These are phyloP conservation scores for Aspergillus pseudonomiae DNA, from an alignment of 2,329 filamentous ascomycete genomes.

Conservation along the genomic window DNA sequence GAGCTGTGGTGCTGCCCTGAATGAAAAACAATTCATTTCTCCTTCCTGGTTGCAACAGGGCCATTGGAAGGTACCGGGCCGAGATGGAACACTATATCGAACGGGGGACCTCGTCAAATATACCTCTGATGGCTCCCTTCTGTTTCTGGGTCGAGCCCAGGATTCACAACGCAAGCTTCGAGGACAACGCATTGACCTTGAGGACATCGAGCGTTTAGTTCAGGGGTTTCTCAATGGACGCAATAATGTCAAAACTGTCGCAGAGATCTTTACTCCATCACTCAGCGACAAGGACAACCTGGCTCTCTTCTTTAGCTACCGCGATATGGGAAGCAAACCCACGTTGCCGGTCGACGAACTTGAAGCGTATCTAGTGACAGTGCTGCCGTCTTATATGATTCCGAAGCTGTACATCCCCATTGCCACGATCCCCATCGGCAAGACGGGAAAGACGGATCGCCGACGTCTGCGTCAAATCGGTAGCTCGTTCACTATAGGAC, in stretches of 20 bases:
- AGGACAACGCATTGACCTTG: constrained; percentile 13
- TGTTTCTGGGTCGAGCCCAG: constrained; percentile 4
- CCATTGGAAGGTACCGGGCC: not conserved
- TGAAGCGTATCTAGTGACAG: not conserved
- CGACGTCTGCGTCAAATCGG: not conserved
- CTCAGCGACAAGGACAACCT: not conserved
- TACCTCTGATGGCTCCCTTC: constrained; percentile 2
- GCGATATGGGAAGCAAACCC: not conserved
- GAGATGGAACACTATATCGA: not conserved
- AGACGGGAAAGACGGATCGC: constrained; percentile 9
- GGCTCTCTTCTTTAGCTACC: not conserved
- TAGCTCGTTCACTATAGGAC: not conserved
- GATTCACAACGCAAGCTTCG: constrained; percentile 12
- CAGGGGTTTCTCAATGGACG: not conserved
- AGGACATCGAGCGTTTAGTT: constrained; percentile 9
- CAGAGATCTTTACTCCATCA: not conserved
- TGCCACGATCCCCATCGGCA: not conserved
- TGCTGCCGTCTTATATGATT: constrained; percentile 9
- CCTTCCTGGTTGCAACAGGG: not conserved
- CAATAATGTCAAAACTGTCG: not conserved
- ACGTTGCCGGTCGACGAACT: constrained; percentile 1
- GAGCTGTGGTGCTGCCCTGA: constrained; percentile 6
- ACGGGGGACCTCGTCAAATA: constrained; percentile 9
- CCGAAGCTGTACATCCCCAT: constrained; percentile 3
- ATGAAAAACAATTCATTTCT: not conserved